Evolutionary conservation across 495 filamentous ascomycete species (phyloP), one percentile per base, ranked within the genome.

Genomic region (Aspergillus panamensis): DNA sequence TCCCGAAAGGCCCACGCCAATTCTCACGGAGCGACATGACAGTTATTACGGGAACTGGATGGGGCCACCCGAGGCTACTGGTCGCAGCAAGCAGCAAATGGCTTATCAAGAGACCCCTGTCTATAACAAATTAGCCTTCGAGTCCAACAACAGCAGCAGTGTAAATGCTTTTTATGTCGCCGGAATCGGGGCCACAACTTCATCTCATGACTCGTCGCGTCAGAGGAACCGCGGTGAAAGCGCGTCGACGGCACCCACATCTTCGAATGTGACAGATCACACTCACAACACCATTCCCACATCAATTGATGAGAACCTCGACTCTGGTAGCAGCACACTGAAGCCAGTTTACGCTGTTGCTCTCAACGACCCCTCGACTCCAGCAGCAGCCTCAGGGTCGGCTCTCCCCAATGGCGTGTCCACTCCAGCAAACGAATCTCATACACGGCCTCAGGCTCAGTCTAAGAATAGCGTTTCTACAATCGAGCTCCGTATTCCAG

Each of bases 31-130:
- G n/a, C 62, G 69, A 51, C 74, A 78, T 47, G 74, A 76, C 56
- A 71, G 65, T 59, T 74, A 73, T 47, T 76, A 78, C 44, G 75
- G 75, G 1, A 71, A 71, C 30, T 81, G 73, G 73, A 74, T 79
- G 58, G 69, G 64, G 13, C 62, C 72, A 7, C 53, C 71, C 8
- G 66, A 66, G n/a, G 55, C 67, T 17, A 61, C 54, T 14, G 43
- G 52, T 43, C 64, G 59, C 49, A 65, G 73, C 53, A 65, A 59
- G 17, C 65, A 70, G 42, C 60, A 44, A 17, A 49, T 68, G 25
- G 54, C 45, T 14, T 50, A 66, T 31, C 51, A 43, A 14, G 33
- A 45, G 9, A 42, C 63, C 17, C 12, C 48, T 8, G 29, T 44
- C 5, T 63, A 72, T 43, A 62, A 67, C 14, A 60, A 62, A 10